Evolutionary conservation across 2,329 filamentous ascomycete genomes (phyloP), one percentile per base, ranked within the genome.

Genomic region (Coniochaeta sp.): DNA sequence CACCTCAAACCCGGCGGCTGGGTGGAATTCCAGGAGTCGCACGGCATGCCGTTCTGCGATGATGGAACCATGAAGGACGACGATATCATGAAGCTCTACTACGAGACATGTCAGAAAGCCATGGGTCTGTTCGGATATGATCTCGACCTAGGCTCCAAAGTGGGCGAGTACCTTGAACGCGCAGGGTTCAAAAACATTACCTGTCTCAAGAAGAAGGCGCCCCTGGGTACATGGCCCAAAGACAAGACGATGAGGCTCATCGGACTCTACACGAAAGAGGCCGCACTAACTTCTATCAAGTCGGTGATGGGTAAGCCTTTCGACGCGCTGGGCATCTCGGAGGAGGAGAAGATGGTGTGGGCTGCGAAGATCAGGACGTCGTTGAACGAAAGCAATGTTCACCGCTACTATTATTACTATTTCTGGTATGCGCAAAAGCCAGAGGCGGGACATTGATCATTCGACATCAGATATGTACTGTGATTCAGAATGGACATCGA

Each of bases 341-440:
- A 83, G 59, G 86, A 85, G 0, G 81, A 85, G 2, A 84, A 74
- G 81, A 82, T 87, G 32, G 82, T 84, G 0, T 80, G 78, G 8
- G 57, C 28, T 2, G 63, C 63, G 1, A 60, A 59, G 55, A 58
- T 62, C 17, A 58, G 58, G 77, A 58, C 60, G 38, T 50, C 58
- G 32, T 14, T 60, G 19, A 58, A 58, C 8, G 58, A 60, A 7
- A 54, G 16, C 59, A 58, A 52, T 59, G 34, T 52, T n/a, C 26
- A 55, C 32, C 30, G 52, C 58, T 60, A 56, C 58, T 56, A 10
- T 17, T 55, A 58, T 47, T 63, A 60, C 47, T 60, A 60, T 40
- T 56, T 65, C 26, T 65, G 64, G 64, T 52, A 34, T 17, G 62
- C 61, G 19, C 62, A 65, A 59, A 65, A 65, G 58, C 62, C 64